phyloP scores from a whole-genome alignment of 768 basidiomycete genomes.

The Cystobasidium ongulense region DNA sequence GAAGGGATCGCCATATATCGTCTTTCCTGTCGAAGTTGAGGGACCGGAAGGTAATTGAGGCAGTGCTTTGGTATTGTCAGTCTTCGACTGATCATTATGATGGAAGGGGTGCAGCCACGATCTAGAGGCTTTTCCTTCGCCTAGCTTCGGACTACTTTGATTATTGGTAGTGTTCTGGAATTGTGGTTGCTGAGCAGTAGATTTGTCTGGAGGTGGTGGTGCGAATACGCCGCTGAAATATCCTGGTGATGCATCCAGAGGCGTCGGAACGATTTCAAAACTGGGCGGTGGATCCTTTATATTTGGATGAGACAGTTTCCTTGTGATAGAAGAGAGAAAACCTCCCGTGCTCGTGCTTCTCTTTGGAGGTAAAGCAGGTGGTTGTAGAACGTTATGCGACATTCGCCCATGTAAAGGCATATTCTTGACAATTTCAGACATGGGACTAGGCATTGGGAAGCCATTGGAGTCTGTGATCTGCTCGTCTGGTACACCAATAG shows the following conservation, averaged over 20 bases:
- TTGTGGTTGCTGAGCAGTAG: not conserved
- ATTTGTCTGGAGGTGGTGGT: not conserved
- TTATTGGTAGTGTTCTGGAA: not conserved
- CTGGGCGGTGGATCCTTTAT: not conserved
- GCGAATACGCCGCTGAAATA: not conserved
- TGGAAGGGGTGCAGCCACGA: not conserved
- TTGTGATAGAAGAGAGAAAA: not conserved
- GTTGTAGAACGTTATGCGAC: not conserved
- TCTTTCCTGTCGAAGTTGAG: not conserved
- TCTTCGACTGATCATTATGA: not conserved
- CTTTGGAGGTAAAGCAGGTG: not conserved
- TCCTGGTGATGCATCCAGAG: not conserved
- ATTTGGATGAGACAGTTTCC: slow-evolving; percentile 3
- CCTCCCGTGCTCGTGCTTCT: not conserved
- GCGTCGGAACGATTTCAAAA: not conserved
- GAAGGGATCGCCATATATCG: not conserved
- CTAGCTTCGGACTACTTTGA: not conserved
- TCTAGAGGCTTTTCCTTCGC: not conserved
- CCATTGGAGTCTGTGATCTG: slow-evolving; percentile 6
- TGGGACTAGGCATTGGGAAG: slow-evolving; percentile 12
- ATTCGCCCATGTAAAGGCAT: slow-evolving; percentile 8
- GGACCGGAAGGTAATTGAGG: not conserved
- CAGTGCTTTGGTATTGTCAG: not conserved
- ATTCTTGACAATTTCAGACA: slow-evolving; percentile 12
- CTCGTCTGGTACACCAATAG: not conserved